These are phyloP conservation scores for Chalciporus chontae DNA, from an alignment of 768 basidiomycete genomes.

Conservation along the genomic window DNA sequence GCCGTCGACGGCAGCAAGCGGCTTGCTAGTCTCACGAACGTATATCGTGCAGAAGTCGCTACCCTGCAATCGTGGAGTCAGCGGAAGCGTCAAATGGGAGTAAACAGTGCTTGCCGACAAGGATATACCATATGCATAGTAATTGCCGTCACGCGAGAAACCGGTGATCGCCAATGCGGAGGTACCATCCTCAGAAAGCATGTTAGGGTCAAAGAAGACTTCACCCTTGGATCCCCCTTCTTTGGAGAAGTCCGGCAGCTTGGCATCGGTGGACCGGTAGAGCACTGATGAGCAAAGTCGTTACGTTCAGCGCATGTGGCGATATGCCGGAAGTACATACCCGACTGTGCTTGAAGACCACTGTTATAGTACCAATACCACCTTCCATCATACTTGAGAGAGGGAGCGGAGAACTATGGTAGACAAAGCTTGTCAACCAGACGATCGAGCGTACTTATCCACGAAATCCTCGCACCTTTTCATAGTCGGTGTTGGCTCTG, in stretches of 20 bases:
- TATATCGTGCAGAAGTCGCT: slow-evolving; percentile 72
- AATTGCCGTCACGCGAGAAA: slow-evolving; percentile 65
- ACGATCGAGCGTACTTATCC: background rate
- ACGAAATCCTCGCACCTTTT: slow-evolving; percentile 34
- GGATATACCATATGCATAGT: slow-evolving; percentile 75
- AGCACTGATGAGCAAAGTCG: slow-evolving; percentile 39
- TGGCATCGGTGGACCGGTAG: slow-evolving; percentile 53
- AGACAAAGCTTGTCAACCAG: slow-evolving; percentile 1
- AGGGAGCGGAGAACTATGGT: slow-evolving; percentile 59
- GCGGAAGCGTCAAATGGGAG: slow-evolving; percentile 2
- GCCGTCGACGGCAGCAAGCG: slow-evolving; percentile 44
- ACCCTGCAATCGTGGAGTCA: slow-evolving; percentile 42
- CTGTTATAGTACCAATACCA: slow-evolving; percentile 86
- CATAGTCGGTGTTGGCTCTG: slow-evolving; percentile 49
- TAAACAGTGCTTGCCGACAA: slow-evolving; percentile 48
- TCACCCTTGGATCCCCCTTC: slow-evolving; percentile 50
- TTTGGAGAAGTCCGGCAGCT: slow-evolving; percentile 52
- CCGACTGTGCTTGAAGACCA: slow-evolving; percentile 68
- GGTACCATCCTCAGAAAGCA: slow-evolving; percentile 70
- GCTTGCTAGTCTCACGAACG: slow-evolving; percentile 57
- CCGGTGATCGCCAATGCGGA: slow-evolving; percentile 54
- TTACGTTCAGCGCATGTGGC: background rate
- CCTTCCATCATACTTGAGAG: slow-evolving; percentile 56
- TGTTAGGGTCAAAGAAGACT: slow-evolving; percentile 79
- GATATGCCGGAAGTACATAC: slow-evolving; percentile 15